Percentiles rank a stretch among this genome's conserved stretches.
These are phyloP conservation scores for Fusarium sp. DNA, from an alignment of 2,329 filamentous ascomycete genomes.

Conservation along the genomic window DNA sequence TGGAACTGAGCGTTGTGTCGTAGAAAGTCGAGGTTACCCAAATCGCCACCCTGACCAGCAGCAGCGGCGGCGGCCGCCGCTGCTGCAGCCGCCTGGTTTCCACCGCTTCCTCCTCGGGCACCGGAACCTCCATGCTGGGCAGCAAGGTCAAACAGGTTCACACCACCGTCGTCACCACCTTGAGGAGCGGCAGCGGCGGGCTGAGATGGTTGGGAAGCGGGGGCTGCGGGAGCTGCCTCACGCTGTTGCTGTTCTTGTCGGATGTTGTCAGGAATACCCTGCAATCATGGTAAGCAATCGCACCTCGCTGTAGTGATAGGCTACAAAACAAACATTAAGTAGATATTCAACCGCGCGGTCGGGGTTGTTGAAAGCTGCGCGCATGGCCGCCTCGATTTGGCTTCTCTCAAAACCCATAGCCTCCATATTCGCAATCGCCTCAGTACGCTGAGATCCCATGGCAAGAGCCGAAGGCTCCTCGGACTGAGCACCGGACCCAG, in stretches of 20 bases:
- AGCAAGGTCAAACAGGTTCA: constrained; percentile 94
- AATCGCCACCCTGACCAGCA: constrained; percentile 64
- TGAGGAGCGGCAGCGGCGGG: constrained; percentile 53
- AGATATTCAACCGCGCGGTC: constrained; percentile 98
- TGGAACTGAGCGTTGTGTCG: constrained; percentile 98
- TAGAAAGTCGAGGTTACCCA: constrained; percentile 90
- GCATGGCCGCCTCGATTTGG: constrained; percentile 93
- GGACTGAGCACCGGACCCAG: constrained; percentile 57
- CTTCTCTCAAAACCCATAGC: constrained; percentile 93
- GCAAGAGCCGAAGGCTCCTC: constrained; percentile 79
- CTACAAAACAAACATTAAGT: constrained; percentile 72
- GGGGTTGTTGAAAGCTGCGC: constrained; percentile 95
- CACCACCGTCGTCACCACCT: constrained; percentile 69
- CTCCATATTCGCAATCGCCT: constrained; percentile 92
- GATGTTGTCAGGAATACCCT: constrained; percentile 92
- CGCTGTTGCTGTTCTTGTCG: constrained; percentile 74
- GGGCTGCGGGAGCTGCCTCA: constrained; percentile 50
- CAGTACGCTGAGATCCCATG: constrained; percentile 83
- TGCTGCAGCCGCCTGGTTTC: constrained; percentile 55
- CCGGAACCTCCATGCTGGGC: constrained; percentile 74
- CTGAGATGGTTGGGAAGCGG: constrained; percentile 55
- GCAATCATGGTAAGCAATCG: constrained; percentile 16
- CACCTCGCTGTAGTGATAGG: background rate
- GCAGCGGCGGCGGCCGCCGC: constrained; percentile 59
- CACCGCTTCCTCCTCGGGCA: constrained; percentile 57